Percentiles rank a stretch among this genome's conserved stretches.
phyloP scores from a whole-genome alignment of 1,139 yeast genomes.

The Kodamaea suecica region DNA sequence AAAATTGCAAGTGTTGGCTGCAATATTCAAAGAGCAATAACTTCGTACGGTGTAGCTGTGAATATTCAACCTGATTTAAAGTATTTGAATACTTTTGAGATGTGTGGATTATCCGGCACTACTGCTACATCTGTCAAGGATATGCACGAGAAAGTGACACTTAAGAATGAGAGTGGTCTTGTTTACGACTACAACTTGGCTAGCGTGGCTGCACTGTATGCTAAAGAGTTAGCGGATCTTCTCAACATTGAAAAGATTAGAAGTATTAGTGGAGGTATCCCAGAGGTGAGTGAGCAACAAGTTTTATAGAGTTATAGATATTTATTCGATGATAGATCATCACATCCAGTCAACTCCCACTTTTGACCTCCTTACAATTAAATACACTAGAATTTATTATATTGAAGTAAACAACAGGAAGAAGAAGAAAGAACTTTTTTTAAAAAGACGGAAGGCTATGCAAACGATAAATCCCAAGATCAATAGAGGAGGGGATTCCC shows the following conservation, averaged over 20 bases:
- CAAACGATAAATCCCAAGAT: constrained; percentile 4
- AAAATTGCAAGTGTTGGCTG: constrained; percentile 92
- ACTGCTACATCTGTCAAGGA: constrained; percentile 36
- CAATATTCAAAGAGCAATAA: constrained; percentile 77
- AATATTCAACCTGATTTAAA: constrained; percentile 73
- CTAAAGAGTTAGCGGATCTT: constrained; percentile 48
- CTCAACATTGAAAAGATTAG: constrained; percentile 36
- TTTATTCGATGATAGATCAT: no score
- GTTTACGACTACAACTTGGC: constrained; percentile 1
- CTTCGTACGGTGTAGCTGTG: constrained; percentile 87
- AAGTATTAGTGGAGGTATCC: constrained; percentile 18
- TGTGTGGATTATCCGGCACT: constrained; percentile 80
- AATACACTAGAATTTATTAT: no score
- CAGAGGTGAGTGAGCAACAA: no score
- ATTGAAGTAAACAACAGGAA: not conserved
- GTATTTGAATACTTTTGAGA: constrained; percentile 66
- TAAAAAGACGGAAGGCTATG: constrained; percentile 15
- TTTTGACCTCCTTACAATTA: no score
- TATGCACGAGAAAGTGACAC: constrained; percentile 2
- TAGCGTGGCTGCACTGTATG: constrained; percentile 51
- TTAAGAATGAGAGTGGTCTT: not conserved
- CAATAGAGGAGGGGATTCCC: no score
- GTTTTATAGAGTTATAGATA: no score
- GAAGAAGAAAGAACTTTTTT: not conserved
- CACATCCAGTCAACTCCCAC: no score